These are phyloP conservation scores for Hsuehochloa calcarea DNA, from an alignment of 176 grass and related monocot species.

Conservation along the genomic window DNA sequence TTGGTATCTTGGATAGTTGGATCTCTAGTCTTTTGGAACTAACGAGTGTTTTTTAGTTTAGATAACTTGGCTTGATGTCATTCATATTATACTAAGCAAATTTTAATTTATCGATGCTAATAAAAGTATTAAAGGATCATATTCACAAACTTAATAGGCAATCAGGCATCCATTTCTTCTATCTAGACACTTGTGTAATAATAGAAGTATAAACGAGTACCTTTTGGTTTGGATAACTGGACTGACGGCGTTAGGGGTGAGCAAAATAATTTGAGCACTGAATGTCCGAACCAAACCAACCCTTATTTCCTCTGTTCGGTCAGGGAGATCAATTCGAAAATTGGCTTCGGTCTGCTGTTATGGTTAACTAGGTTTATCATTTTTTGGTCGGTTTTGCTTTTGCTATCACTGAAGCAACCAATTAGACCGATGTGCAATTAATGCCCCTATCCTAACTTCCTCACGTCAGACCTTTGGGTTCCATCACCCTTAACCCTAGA, in stretches of 20 bases:
- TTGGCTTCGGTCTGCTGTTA: too few species aligned
- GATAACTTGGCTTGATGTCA: background rate
- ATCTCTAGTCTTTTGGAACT: background rate
- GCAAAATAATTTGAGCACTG: too few species aligned
- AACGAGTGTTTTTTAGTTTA: background rate
- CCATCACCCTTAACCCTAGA: too few species aligned
- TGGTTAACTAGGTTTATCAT: too few species aligned
- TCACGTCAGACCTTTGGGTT: too few species aligned
- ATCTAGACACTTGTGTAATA: background rate
- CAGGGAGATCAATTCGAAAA: too few species aligned
- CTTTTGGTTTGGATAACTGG: constrained; percentile 11
- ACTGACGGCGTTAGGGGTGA: background rate
- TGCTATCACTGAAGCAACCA: too few species aligned
- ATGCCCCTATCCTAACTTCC: too few species aligned
- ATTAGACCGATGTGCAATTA: too few species aligned
- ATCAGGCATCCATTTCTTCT: background rate
- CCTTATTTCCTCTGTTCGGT: too few species aligned
- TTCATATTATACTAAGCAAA: background rate
- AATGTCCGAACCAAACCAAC: too few species aligned
- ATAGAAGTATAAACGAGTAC: background rate
- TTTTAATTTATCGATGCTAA: background rate
- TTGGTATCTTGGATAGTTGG: background rate
- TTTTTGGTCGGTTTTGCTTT: too few species aligned
- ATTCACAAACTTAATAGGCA: background rate
- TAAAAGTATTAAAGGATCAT: background rate